A percentile compares a stretch with the other conserved stretches of the same genome.
Evolutionary conservation across 140 eudicot species (phyloP).

Genomic region (Ambrosia hybrid): DNA sequence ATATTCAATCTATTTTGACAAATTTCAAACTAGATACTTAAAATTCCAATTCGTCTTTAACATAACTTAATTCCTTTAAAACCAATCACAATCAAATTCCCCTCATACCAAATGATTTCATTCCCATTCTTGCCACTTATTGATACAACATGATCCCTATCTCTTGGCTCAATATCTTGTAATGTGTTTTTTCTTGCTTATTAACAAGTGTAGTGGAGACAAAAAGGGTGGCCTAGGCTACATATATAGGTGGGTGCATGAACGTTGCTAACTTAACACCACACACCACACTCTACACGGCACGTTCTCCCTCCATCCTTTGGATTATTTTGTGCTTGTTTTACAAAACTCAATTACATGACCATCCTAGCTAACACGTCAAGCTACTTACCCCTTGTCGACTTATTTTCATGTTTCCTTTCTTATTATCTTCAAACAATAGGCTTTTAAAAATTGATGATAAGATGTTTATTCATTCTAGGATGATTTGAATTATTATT

Average conservation of each 20-base stretch:
- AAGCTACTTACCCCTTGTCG: background rate
- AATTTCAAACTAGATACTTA: background rate
- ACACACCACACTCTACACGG: background rate
- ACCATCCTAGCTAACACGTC: too few relatives aligned
- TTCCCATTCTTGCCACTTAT: background rate
- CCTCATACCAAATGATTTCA: background rate
- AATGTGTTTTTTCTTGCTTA: background rate
- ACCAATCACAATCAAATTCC: too few relatives aligned
- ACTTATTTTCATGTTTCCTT: too few relatives aligned
- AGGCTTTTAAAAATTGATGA: too few relatives aligned
- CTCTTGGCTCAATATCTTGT: slow-evolving; percentile 1
- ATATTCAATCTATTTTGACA: too few relatives aligned
- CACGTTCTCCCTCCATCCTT: background rate
- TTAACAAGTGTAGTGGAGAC: slow-evolving; percentile 9
- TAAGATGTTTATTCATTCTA: too few relatives aligned
- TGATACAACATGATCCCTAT: background rate
- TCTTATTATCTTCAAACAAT: background rate
- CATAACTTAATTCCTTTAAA: too few relatives aligned
- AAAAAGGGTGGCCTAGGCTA: slow-evolving; percentile 3
- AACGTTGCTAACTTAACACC: slow-evolving; percentile 1
- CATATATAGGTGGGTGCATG: background rate
- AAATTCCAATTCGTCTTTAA: too few relatives aligned
- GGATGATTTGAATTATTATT: too few relatives aligned
- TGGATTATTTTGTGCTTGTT: background rate
- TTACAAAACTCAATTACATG: background rate